These are phyloP conservation scores for Geum urbanum DNA, from an alignment of 306 rosid genomes.

Conservation along the genomic window DNA sequence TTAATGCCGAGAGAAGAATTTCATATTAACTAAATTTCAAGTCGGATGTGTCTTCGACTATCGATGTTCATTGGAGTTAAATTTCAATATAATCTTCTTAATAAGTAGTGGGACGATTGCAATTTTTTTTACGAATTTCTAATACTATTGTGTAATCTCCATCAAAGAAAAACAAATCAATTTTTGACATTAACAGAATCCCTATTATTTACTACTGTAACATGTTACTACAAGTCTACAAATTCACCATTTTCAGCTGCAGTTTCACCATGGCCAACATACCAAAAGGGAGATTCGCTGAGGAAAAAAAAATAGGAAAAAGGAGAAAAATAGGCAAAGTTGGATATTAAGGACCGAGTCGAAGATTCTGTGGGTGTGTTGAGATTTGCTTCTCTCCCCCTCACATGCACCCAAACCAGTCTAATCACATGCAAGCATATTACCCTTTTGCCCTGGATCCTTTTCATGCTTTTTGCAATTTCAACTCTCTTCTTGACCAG, in stretches of 20 bases:
- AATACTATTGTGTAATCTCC: no score
- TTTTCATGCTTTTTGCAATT: neutral
- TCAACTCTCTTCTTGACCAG: neutral
- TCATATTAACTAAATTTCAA: no score
- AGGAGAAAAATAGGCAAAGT: no score
- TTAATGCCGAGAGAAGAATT: no score
- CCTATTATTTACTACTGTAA: no score
- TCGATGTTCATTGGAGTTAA: no score
- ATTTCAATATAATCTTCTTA: no score
- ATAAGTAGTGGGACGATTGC: no score
- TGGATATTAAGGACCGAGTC: neutral
- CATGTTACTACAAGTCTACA: neutral
- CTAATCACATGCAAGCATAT: slow-evolving; percentile 19
- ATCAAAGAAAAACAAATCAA: no score
- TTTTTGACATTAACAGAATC: no score
- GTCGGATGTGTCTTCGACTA: no score
- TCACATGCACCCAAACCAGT: slow-evolving; percentile 11
- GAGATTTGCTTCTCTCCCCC: slow-evolving; percentile 20
- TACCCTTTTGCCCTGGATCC: slow-evolving; percentile 26
- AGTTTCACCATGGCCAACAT: neutral
- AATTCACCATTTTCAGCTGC: neutral
- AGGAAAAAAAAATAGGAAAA: neutral
- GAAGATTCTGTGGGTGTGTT: slow-evolving; percentile 51
- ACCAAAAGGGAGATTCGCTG: neutral
- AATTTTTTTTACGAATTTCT: no score